Conservation (phyloP, 345 rosid species). For the Alliaria petiolata region DNA sequence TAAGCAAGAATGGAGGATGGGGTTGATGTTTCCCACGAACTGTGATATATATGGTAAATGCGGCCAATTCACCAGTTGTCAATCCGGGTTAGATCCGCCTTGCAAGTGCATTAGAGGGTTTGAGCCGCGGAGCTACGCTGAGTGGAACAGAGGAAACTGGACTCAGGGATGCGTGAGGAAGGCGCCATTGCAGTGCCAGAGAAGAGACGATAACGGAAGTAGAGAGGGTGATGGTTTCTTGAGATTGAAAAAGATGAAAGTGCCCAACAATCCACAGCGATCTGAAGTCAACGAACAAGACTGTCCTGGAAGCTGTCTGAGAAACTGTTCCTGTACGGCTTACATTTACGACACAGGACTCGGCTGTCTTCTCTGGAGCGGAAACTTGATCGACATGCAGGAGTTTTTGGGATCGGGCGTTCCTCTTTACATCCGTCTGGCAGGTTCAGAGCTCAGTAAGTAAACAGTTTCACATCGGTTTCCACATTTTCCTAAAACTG, state of each 20-base stretch:
- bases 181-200: slow-evolving; percentile 27
- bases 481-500: not conserved
- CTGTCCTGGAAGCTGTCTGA: slow-evolving; percentile 40
- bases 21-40: not conserved
- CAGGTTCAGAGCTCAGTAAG: slow-evolving; percentile 40
- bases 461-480: not conserved
- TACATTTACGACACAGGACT: slow-evolving; percentile 34
- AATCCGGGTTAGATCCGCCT: slow-evolving; percentile 20
- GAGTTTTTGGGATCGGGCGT: slow-evolving; percentile 21
- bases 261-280: slow-evolving; percentile 42
- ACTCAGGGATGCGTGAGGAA: slow-evolving; percentile 45
- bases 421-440: slow-evolving; percentile 35
- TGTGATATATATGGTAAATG: slow-evolving; percentile 47
- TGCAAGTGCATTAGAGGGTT: slow-evolving; percentile 58
- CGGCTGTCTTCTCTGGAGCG: slow-evolving; percentile 46
- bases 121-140: slow-evolving; percentile 30
- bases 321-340: slow-evolving; percentile 50
- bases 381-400: slow-evolving; percentile 36
- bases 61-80: slow-evolving; percentile 51
- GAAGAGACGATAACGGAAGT: slow-evolving; percentile 15
- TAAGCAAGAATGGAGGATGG: slow-evolving; percentile 10
- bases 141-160: slow-evolving; percentile 47
- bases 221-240: slow-evolving; percentile 38
- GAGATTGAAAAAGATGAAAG: slow-evolving; percentile 31
- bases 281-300: not conserved